Conservation (phyloP, 2,329 filamentous ascomycete genomes). For the Penicillium rolfsii region DNA sequence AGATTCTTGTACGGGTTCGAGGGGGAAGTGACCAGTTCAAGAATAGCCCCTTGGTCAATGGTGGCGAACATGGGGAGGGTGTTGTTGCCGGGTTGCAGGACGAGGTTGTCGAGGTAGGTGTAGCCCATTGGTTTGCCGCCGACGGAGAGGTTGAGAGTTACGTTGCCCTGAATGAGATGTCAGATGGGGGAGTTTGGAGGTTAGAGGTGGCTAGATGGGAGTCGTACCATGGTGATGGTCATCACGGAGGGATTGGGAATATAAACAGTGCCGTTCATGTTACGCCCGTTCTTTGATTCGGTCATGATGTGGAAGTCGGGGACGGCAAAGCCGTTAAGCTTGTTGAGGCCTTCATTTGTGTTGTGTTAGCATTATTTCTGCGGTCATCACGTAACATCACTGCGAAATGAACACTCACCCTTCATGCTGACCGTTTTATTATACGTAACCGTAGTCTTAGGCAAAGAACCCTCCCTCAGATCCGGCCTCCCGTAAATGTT, state of each 20-base stretch:
- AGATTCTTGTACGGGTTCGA: constrained; percentile 43
- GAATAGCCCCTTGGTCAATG: constrained; percentile 50
- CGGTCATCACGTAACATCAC: neutral
- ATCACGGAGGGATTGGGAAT: constrained; percentile 65
- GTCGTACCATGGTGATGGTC: constrained; percentile 55
- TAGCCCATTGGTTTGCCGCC: constrained; percentile 54
- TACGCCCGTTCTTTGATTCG: constrained; percentile 51
- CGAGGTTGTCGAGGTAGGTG: constrained; percentile 54
- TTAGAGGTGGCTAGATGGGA: no score
- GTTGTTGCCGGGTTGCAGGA: constrained; percentile 60
- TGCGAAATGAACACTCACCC: constrained; percentile 43
- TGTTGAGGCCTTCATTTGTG: constrained; percentile 57
- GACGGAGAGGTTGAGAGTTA: constrained; percentile 58
- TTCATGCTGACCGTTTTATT: constrained; percentile 62
- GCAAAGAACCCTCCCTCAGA: constrained; percentile 56
- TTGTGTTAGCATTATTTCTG: neutral
- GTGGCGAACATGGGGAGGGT: constrained; percentile 53
- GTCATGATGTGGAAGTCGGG: constrained; percentile 53
- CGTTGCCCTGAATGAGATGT: constrained; percentile 50
- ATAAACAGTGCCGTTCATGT: constrained; percentile 57
- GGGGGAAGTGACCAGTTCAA: constrained; percentile 32
- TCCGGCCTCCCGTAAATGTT: constrained; percentile 56
- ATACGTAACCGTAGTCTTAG: constrained; percentile 56
- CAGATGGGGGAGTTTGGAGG: neutral
- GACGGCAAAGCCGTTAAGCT: constrained; percentile 56